Percentiles rank a stretch among this genome's conserved stretches.
Conservation (phyloP, 2,329 filamentous ascomycete species). For the Aspergillus persii region DNA sequence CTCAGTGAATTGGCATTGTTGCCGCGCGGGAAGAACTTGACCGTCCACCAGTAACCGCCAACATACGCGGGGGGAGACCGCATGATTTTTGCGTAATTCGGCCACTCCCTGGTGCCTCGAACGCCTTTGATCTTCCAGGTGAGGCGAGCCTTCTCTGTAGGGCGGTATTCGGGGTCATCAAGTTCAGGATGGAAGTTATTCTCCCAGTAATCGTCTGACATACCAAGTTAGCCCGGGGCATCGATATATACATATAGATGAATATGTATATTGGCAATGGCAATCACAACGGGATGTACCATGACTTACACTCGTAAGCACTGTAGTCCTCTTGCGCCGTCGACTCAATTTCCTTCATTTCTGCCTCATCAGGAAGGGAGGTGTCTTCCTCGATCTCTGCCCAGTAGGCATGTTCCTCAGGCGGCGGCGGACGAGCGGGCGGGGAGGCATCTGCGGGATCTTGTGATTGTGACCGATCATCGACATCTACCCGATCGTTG, state of each 20-base stretch:
- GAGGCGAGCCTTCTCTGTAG: constrained; percentile 54
- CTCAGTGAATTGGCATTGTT: constrained; percentile 59
- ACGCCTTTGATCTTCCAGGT: constrained; percentile 59
- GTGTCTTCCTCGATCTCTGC: constrained; percentile 56
- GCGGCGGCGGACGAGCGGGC: constrained; percentile 19
- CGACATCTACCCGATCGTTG: not conserved
- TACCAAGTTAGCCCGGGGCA: constrained; percentile 4
- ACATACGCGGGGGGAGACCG: constrained; percentile 56
- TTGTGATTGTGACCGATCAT: constrained; percentile 6
- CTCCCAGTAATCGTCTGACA: constrained; percentile 56
- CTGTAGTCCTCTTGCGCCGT: constrained; percentile 48
- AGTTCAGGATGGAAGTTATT: constrained; percentile 54
- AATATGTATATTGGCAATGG: too few species aligned
- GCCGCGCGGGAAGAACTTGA: constrained; percentile 64
- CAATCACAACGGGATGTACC: not conserved
- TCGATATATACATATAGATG: too few species aligned
- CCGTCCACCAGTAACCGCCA: constrained; percentile 62
- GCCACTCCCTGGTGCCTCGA: constrained; percentile 60
- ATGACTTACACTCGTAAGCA: constrained; percentile 52
- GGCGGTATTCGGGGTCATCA: constrained; percentile 57
- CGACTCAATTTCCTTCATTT: constrained; percentile 56
- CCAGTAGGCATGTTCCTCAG: constrained; percentile 49
- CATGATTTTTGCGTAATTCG: constrained; percentile 59
- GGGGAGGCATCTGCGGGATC: constrained; percentile 13
- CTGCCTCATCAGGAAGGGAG: constrained; percentile 55